phyloP scores from a whole-genome alignment of 371 early-diverging fungal species.

The Apophysomyces elegans region DNA sequence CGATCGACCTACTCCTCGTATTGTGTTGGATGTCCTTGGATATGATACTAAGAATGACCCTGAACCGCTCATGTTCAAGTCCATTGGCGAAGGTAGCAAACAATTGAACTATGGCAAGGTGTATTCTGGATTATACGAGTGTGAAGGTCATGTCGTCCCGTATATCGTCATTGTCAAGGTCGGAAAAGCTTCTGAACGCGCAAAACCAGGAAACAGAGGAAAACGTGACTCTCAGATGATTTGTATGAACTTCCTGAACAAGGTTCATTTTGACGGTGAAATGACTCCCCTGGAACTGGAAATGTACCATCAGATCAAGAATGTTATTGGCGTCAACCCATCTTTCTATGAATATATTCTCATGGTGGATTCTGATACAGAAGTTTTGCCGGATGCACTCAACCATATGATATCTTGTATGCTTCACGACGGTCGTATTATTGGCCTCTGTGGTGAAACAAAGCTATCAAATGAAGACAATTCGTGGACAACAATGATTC shows the following conservation, averaged over 20 bases:
- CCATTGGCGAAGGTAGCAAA: constrained; percentile 89
- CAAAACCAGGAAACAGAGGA: constrained; percentile 97
- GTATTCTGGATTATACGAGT: constrained; percentile 96
- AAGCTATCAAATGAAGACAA: constrained; percentile 85
- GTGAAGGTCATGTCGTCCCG: constrained; percentile 88
- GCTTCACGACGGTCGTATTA: constrained; percentile 87
- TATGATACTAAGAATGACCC: constrained; percentile 88
- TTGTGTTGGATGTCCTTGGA: constrained; percentile 94
- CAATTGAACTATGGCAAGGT: constrained; percentile 97
- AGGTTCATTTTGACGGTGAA: constrained; percentile 92
- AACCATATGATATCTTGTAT: constrained; percentile 87
- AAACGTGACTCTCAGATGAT: constrained; percentile 99
- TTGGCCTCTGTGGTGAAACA: constrained; percentile 96
- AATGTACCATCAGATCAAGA: constrained; percentile 92
- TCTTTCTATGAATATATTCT: constrained; percentile 90
- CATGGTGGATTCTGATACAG: constrained; percentile 97
- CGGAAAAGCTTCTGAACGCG: constrained; percentile 81
- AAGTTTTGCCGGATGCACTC: constrained; percentile 83
- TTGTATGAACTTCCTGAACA: constrained; percentile 98
- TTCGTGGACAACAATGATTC: constrained; percentile 97
- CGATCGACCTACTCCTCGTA: constrained; percentile 96
- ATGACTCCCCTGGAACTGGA: constrained; percentile 94
- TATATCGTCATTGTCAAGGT: constrained; percentile 96
- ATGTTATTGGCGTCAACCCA: constrained; percentile 89
- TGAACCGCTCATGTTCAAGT: constrained; percentile 90